Evolutionary conservation across 2,329 filamentous ascomycete species (phyloP).

Genomic region (Trichoderma simmonsii): DNA sequence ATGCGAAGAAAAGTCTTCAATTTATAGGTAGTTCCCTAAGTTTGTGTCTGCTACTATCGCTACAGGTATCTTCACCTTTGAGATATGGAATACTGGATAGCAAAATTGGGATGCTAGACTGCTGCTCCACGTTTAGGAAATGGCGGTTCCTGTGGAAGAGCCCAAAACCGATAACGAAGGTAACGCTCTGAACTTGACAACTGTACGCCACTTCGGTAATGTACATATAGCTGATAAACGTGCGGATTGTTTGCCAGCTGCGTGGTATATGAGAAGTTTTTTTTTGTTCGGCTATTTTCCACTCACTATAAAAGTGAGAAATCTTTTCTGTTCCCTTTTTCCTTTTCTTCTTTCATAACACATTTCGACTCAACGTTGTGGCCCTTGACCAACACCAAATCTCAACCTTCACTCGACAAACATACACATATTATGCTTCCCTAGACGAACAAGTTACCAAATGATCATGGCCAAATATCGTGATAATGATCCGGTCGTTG

Average conservation of each 20-base stretch:
- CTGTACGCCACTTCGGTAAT: not conserved
- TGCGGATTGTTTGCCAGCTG: not conserved
- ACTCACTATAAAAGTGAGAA: not conserved
- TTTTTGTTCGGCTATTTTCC: not conserved
- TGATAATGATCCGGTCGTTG: not conserved
- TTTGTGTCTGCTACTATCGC: not conserved
- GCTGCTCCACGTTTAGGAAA: not conserved
- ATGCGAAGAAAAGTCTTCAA: too few relatives aligned
- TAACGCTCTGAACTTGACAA: not conserved
- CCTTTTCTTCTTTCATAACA: not conserved
- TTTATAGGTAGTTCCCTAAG: too few relatives aligned
- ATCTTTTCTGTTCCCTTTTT: not conserved
- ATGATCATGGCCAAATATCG: not conserved
- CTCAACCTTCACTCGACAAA: not conserved
- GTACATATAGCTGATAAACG: too few relatives aligned
- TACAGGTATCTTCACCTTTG: not conserved
- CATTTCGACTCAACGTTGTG: not conserved
- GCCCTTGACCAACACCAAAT: not conserved
- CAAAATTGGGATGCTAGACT: rapidly evolving
- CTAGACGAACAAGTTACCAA: not conserved
- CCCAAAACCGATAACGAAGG: not conserved
- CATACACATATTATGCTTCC: not conserved
- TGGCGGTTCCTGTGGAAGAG: not conserved
- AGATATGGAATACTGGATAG: not conserved
- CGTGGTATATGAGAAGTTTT: not conserved